Percentiles rank a stretch among this genome's conserved stretches.
Evolutionary conservation across 257 asterid genomes (phyloP).

Genomic region (Thymus mandschuricus): DNA sequence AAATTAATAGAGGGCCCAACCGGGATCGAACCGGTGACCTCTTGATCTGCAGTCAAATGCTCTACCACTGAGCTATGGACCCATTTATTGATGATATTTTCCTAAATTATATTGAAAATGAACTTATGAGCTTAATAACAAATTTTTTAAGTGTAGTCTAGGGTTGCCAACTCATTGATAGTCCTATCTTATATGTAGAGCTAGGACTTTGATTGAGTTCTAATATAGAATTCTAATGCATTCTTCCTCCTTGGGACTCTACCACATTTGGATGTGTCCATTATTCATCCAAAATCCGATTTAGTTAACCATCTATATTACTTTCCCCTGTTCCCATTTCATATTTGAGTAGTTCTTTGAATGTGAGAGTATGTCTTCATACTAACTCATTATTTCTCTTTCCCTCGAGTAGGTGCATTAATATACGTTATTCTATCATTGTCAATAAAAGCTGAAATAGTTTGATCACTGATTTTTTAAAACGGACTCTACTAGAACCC

Average conservation of each 20-base stretch:
- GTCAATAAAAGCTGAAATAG: neutral
- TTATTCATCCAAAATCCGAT: neutral
- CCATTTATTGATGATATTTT: conserved; percentile 20
- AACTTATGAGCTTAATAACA: neutral
- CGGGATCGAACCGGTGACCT: conserved; percentile 83
- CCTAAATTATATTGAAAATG: neutral
- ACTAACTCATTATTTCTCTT: neutral
- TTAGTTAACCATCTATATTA: neutral
- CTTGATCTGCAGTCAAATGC: conserved; percentile 82
- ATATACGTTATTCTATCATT: neutral
- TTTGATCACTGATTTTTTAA: neutral
- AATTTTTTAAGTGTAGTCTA: neutral
- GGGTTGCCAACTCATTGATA: neutral
- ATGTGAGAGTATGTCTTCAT: neutral
- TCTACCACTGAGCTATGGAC: conserved; percentile 96
- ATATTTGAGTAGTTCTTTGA: neutral
- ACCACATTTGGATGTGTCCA: neutral
- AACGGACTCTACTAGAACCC: neutral
- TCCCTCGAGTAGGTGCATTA: neutral
- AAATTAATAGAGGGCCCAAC: conserved; percentile 50
- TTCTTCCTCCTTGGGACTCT: too few relatives aligned
- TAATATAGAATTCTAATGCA: conserved; percentile 1
- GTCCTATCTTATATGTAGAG: neutral
- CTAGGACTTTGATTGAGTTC: neutral
- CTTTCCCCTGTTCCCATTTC: neutral